A percentile compares a stretch with the other conserved stretches of the same genome.
phyloP scores from a whole-genome alignment of 805 yeast species.

The Saccharomycopsis synnaedendra region DNA sequence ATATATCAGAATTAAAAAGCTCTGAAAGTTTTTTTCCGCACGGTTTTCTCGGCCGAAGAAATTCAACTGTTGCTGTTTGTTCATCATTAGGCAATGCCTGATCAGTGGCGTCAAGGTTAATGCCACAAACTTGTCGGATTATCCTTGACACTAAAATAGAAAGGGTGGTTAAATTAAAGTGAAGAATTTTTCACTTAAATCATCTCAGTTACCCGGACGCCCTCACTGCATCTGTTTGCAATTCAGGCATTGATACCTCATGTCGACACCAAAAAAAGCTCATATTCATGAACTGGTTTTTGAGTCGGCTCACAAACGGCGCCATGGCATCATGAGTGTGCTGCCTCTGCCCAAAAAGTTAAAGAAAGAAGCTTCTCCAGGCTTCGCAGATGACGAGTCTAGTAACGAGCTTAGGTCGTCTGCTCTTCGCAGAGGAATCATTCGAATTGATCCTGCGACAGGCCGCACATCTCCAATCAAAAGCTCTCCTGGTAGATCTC shows the following conservation, averaged over 20 bases:
- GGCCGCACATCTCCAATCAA: conserved; percentile 18
- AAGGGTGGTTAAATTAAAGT: too few relatives aligned
- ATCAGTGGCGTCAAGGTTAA: not conserved
- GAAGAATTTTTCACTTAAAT: too few relatives aligned
- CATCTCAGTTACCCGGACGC: too few relatives aligned
- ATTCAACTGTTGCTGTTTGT: conserved; percentile 17
- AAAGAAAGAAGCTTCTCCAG: too few relatives aligned
- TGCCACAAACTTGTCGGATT: too few relatives aligned
- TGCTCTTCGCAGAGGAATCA: conserved; percentile 26
- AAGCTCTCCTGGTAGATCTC: conserved; percentile 35
- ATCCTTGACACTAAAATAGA: too few relatives aligned
- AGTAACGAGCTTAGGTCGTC: conserved; percentile 19
- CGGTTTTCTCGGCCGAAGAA: conserved; percentile 15
- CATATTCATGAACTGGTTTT: too few relatives aligned
- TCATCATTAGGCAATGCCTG: conserved; percentile 12
- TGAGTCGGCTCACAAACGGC: too few relatives aligned
- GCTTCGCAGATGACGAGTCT: not conserved
- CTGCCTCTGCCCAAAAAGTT: not conserved
- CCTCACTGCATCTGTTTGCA: too few relatives aligned
- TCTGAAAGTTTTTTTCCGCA: conserved; percentile 17
- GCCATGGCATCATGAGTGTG: not conserved
- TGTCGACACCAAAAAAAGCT: too few relatives aligned
- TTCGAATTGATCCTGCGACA: conserved; percentile 14
- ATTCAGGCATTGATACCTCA: too few relatives aligned
- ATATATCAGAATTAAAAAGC: conserved; percentile 16